Evolutionary conservation across 148 eudicot species (phyloP).

Genomic region (Rhododendron griersonianum): DNA sequence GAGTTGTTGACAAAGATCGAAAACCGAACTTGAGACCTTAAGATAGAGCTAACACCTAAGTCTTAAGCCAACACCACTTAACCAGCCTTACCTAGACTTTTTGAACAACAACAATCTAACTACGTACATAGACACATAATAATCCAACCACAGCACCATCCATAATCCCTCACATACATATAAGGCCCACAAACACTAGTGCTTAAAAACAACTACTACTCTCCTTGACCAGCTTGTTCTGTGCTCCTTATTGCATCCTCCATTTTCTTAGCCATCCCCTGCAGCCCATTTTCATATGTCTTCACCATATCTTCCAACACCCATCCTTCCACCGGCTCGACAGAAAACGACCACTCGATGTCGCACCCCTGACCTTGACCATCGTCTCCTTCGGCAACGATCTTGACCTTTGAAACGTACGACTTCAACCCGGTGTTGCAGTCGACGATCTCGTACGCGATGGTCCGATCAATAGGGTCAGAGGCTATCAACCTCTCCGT

Average conservation of each 20-base stretch:
- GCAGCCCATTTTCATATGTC: background rate
- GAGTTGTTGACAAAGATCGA: no score
- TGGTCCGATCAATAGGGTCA: slow-evolving; percentile 32
- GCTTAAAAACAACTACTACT: background rate
- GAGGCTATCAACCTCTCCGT: slow-evolving; percentile 57
- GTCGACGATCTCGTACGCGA: slow-evolving; percentile 67
- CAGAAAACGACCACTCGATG: slow-evolving; percentile 58
- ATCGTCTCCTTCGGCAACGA: slow-evolving; percentile 22
- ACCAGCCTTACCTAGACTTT: no score
- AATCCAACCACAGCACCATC: no score
- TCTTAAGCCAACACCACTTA: no score
- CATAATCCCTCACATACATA: no score
- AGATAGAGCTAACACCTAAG: no score
- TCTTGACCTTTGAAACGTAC: slow-evolving; percentile 56
- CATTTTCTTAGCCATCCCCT: background rate
- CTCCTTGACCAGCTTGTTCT: background rate
- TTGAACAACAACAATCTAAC: no score
- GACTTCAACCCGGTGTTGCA: slow-evolving; percentile 62
- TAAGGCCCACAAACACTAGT: no score
- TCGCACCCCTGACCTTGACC: slow-evolving; percentile 38
- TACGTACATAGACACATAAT: no score
- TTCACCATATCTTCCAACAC: background rate
- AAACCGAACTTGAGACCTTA: no score
- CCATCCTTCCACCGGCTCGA: slow-evolving; percentile 23
- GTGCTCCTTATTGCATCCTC: background rate